phyloP scores from a whole-genome alignment of 306 rosid genomes.

The Vicia sativa region DNA sequence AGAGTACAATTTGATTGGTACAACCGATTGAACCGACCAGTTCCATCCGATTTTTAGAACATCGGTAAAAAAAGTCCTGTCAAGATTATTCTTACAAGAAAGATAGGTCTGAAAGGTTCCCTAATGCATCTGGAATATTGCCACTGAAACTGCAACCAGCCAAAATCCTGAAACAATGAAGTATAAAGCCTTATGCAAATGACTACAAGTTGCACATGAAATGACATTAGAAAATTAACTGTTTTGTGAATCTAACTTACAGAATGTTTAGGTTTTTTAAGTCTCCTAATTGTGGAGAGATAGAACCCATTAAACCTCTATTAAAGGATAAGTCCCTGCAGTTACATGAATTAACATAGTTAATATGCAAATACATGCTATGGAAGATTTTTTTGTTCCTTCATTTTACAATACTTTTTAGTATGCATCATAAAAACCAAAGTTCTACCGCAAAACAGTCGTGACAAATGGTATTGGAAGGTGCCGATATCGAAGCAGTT shows the following conservation, averaged over 20 bases:
- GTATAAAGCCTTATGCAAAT: constrained; percentile 4
- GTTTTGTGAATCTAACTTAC: constrained; percentile 54
- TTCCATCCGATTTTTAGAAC: not conserved
- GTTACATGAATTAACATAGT: constrained; percentile 30
- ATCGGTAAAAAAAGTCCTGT: not conserved
- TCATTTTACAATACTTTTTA: not conserved
- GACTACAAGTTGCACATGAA: constrained; percentile 13
- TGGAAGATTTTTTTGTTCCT: constrained; percentile 25
- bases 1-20: too few species aligned
- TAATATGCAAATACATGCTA: constrained; percentile 24
- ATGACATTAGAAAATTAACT: constrained; percentile 26
- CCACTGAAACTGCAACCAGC: constrained; percentile 93
- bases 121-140: constrained; percentile 73
- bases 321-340: constrained; percentile 82
- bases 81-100: constrained; percentile 68
- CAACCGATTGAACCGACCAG: not conserved
- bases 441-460: too few species aligned
- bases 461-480: too few species aligned
- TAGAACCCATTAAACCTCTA: constrained; percentile 56
- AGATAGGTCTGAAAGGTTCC: constrained; percentile 70
- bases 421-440: too few species aligned
- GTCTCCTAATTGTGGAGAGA: constrained; percentile 56
- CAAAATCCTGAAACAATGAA: constrained; percentile 65
- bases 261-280: constrained; percentile 65
- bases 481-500: too few species aligned